A percentile compares a stretch with the other conserved stretches of the same genome.
These are phyloP conservation scores for Heliamphora pulchella DNA, from an alignment of 179 eudicot genomes.

Conservation along the genomic window DNA sequence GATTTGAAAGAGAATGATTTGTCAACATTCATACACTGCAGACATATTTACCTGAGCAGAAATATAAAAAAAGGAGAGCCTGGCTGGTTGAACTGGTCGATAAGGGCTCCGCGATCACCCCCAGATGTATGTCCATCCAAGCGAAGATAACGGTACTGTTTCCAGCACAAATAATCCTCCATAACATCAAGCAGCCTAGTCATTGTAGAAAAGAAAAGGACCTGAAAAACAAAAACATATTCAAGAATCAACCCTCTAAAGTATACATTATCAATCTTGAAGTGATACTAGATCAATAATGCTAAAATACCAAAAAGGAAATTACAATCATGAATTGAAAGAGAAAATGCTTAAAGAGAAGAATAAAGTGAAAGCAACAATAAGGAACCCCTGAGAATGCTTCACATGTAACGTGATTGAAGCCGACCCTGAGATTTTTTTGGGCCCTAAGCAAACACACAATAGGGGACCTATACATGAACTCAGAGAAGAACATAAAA, in stretches of 20 bases:
- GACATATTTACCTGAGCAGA: constrained; percentile 66
- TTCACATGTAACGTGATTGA: not conserved
- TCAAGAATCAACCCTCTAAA: not conserved
- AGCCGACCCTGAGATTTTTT: too few relatives aligned
- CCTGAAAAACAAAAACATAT: constrained; percentile 37
- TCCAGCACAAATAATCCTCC: constrained; percentile 98
- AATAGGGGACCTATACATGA: too few relatives aligned
- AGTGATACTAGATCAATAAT: not conserved
- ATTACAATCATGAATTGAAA: not conserved
- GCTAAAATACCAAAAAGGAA: not conserved
- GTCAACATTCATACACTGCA: not conserved
- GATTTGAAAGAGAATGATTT: not conserved
- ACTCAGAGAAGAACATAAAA: too few relatives aligned
- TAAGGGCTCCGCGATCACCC: constrained; percentile 87
- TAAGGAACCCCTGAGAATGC: not conserved
- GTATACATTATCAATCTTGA: not conserved
- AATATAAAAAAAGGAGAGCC: constrained; percentile 90
- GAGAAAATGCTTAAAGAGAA: not conserved
- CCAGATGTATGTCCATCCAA: constrained; percentile 98
- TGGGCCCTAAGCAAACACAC: too few relatives aligned
- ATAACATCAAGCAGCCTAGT: constrained; percentile 95
- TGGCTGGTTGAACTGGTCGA: constrained; percentile 73
- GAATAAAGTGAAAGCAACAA: not conserved
- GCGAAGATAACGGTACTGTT: constrained; percentile 84
- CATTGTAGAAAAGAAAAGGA: constrained; percentile 96